Evolutionary conservation across 192 early-diverging fungal species (phyloP).

Genomic region (Ramicandelaber brevisporus): DNA sequence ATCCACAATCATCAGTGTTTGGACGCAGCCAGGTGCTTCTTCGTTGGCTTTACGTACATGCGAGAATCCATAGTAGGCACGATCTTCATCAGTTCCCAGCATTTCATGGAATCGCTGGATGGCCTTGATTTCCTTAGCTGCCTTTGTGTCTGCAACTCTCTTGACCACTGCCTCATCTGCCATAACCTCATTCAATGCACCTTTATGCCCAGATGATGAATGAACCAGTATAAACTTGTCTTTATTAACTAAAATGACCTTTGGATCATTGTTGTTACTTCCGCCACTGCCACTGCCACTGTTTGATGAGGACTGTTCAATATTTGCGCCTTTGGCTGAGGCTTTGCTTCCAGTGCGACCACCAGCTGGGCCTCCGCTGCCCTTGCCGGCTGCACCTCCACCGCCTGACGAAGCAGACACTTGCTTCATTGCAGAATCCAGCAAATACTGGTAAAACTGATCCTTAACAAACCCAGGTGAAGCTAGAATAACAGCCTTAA

Average conservation of each 20-base stretch:
- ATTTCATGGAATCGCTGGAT: slow-evolving; percentile 74
- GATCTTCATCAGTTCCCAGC: slow-evolving; percentile 66
- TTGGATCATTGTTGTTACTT: slow-evolving; percentile 65
- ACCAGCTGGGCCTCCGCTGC: no score
- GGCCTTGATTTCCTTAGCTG: slow-evolving; percentile 53
- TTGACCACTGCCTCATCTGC: slow-evolving; percentile 53
- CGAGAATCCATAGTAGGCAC: slow-evolving; percentile 77
- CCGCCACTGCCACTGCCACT: no score
- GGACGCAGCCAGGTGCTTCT: slow-evolving; percentile 61
- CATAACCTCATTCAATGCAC: slow-evolving; percentile 83
- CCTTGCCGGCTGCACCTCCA: no score
- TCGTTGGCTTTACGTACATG: slow-evolving; percentile 71
- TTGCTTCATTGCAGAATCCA: slow-evolving; percentile 58
- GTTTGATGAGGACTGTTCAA: no score
- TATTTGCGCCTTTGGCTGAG: no score
- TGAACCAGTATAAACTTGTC: slow-evolving; percentile 74
- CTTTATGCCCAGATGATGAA: slow-evolving; percentile 88
- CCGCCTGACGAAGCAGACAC: no score
- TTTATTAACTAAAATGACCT: slow-evolving; percentile 54
- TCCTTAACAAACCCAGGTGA: slow-evolving; percentile 93
- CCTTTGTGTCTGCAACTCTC: slow-evolving; percentile 76
- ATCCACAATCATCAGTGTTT: slow-evolving; percentile 75
- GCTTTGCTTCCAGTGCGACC: no score
- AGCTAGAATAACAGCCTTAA: slow-evolving; percentile 87
- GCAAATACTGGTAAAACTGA: slow-evolving; percentile 62